A percentile compares a stretch with the other conserved stretches of the same genome.
Conservation (phyloP, 805 yeast genomes). For the Wickerhamomyces rabaulensis region DNA sequence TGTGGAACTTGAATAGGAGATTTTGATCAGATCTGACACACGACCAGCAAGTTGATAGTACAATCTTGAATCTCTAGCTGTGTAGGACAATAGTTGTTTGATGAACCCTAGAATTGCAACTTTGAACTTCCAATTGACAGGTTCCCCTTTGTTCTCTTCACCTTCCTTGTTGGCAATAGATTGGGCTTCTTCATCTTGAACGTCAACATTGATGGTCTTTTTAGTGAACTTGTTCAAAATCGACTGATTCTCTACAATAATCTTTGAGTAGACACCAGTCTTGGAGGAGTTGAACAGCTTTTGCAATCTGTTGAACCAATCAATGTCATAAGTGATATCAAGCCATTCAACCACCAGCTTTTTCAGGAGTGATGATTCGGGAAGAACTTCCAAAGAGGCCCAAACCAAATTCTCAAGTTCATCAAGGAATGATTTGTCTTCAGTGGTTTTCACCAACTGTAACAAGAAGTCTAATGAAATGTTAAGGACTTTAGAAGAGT, state of each 20-base stretch:
- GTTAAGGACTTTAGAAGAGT: slow-evolving; percentile 34
- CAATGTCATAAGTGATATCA: slow-evolving; percentile 39
- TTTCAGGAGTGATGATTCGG: slow-evolving; percentile 38
- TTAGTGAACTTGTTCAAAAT: slow-evolving; percentile 33
- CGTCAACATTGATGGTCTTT: slow-evolving; percentile 30
- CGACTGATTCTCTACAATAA: slow-evolving; percentile 36
- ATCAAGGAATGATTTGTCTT: slow-evolving; percentile 37
- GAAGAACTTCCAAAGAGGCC: slow-evolving; percentile 47
- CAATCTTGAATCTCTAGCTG: slow-evolving; percentile 34
- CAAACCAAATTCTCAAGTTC: slow-evolving; percentile 53
- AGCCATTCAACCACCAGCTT: slow-evolving; percentile 56
- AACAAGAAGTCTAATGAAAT: slow-evolving; percentile 51
- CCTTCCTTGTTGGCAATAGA: slow-evolving; percentile 29
- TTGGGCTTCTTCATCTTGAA: slow-evolving; percentile 43
- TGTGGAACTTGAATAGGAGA: slow-evolving; percentile 79
- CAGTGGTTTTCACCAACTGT: slow-evolving; percentile 52
- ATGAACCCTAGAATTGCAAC: slow-evolving; percentile 39
- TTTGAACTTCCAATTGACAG: slow-evolving; percentile 54
- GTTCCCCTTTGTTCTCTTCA: slow-evolving; percentile 35
- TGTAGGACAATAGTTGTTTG: slow-evolving; percentile 35
- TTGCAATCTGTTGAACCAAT: slow-evolving; percentile 58
- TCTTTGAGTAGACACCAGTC: slow-evolving; percentile 35
- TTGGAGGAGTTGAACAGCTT: slow-evolving; percentile 42
- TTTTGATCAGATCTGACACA: slow-evolving; percentile 63
- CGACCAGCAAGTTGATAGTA: slow-evolving; percentile 36